Evolutionary conservation across 2,329 filamentous ascomycete species (phyloP), one percentile per base, ranked within the genome.

Genomic region (Beauveria scarabaeidicola): DNA sequence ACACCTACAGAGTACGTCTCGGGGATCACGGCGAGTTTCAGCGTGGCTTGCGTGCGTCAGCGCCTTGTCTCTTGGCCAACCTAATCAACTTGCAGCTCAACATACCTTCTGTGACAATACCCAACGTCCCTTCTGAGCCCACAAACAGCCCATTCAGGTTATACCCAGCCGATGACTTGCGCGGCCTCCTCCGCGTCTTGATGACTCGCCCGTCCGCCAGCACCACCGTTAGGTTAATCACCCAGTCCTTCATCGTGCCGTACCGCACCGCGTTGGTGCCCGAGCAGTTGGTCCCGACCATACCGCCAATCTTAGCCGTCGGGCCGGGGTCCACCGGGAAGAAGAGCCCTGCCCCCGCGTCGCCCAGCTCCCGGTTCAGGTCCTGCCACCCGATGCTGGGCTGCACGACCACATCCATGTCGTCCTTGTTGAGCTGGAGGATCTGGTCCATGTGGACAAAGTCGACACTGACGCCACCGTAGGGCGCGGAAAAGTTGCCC

Each of bases 351-450:
- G 83, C 86, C 43, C 83, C 79, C 72, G 88, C 83, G 67, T 89
- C 85, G 52, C 85, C 79, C 50, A 86, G 70, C 66, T 83, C 75
- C 64, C 88, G 84, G 67, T 97, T 97, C 61, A 97, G 75, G 56
- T 89, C 85, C 81, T 95, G 91, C 91, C 91, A 97, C n/a, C 88
- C 87, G 10, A 97, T 87, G 7, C 89, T 89, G 3, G 92, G 92
- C 71, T 97, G 92, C 3, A 97, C 91, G 5, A 96, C 89, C 53
- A 96, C 81, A 66, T 97, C 92, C 89, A 96, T 91, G 70, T 96
- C 92, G 4, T 90, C 87, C 65, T 89, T 86, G 70, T 96, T 88
- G 60, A 96, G 79, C 58, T 86, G 79, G 32, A 97, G 66, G 27
- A 96, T 88, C 67, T 86, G 78, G 70, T 96, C 88, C 92, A 97